Conservation (phyloP, 805 yeast genomes). For the Cyberlindnera maclurae region DNA sequence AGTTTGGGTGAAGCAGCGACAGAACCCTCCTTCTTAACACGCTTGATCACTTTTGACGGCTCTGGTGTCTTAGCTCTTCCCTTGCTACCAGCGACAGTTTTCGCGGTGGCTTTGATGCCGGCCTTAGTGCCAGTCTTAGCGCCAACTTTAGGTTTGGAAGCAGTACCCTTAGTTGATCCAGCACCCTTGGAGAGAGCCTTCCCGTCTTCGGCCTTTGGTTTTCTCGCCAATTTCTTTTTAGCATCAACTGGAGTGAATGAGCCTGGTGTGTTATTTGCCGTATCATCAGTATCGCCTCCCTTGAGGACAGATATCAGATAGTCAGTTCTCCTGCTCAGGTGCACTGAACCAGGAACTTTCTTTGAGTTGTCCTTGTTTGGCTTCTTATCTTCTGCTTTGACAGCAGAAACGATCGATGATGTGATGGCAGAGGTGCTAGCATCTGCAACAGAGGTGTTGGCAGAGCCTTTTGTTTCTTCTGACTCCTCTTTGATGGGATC, state of each 20-base stretch:
- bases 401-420: conserved; percentile 2
- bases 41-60: conserved; percentile 14
- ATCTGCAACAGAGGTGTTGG: not conserved
- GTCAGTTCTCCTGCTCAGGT: conserved; percentile 85
- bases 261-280: conserved; percentile 22
- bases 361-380: conserved; percentile 29
- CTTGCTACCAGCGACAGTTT: not conserved
- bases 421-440: conserved; percentile 3
- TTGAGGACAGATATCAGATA: conserved; percentile 66
- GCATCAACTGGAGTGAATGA: conserved; percentile 22
- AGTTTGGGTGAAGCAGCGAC: conserved; percentile 2
- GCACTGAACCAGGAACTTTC: conserved; percentile 87
- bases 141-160: too few species aligned
- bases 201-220: conserved; percentile 21
- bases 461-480: conserved; percentile 1
- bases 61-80: conserved; percentile 19
- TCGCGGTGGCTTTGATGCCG: not conserved
- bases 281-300: conserved; percentile 40
- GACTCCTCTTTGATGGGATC: not conserved
- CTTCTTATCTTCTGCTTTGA: conserved; percentile 4
- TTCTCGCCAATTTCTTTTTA: conserved; percentile 20
- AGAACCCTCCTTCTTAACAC: conserved; percentile 9
- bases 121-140: not conserved
- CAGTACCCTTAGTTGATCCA: conserved; percentile 1
- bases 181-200: conserved; percentile 9